Evolutionary conservation across 139 green algal species (phyloP), one percentile per base, ranked within the genome.

Genomic region (Mesostigma viride): DNA sequence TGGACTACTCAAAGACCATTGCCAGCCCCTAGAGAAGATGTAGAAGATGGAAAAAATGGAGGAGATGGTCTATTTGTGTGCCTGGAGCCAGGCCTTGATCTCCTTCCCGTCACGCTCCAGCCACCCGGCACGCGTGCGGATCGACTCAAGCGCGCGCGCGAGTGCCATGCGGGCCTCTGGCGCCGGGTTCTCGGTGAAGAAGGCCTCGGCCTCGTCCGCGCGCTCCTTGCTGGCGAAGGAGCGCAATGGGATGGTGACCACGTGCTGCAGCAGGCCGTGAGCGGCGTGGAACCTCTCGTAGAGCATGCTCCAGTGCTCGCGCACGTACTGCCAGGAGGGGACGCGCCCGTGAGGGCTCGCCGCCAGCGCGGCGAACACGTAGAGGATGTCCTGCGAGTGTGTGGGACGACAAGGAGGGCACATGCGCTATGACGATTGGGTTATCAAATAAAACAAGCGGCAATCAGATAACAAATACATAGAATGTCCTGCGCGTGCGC

Each of bases 141-240:
- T 60, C 0, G 65, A 26, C 35, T 77, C 70, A 1, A 77, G 57
- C 17, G 64, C 71, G 14, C 65, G 47, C 1, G 31, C 35, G 8
- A 77, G 24, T 11, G 72, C 70, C 70, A 77, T 77, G 2, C n/a
- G 69, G 2, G 70, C 70, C 6, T 59, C 65, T 1, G 64, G 64
- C 26, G 74, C 70, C 14, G 70, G 70, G 51, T 77, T 27, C 8
- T 64, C 65, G 27, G 17, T 22, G 11, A 63, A 77, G 51, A 77
- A 77, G 3, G 31, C 64, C 64, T 73, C 70, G 5, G 40, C 70
- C 26, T 77, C 70, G 24, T 59, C 22, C 3, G 65, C 65, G 20
- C 60, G 60, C 65, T 74, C 70, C 5, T 77, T n/a, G 0, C 59
- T 69, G 20, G 64, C 40, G 32, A 77, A 77, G 1, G 35, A 56